Evolutionary conservation across 805 yeast species (phyloP).

Genomic region (Candida boleticola): DNA sequence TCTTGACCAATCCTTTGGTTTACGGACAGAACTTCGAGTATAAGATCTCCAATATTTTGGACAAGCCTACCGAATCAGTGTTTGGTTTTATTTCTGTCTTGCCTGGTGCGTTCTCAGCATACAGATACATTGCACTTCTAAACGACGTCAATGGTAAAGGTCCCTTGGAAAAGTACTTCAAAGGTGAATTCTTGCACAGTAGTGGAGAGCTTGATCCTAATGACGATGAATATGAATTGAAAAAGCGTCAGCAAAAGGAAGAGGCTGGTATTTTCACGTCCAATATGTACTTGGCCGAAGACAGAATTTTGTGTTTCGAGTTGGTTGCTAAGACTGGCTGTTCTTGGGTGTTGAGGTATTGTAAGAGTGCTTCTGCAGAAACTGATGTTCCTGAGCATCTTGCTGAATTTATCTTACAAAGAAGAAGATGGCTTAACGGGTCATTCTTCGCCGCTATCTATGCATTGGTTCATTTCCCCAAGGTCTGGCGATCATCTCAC

Average conservation of each 20-base stretch:
- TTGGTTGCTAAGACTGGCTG: slow-evolving; percentile 56
- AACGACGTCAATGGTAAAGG: slow-evolving; percentile 53
- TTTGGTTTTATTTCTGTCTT: slow-evolving; percentile 65
- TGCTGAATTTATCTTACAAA: slow-evolving; percentile 61
- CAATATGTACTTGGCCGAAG: slow-evolving; percentile 71
- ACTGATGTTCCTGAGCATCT: slow-evolving; percentile 66
- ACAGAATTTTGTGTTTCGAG: slow-evolving; percentile 64
- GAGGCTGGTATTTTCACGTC: slow-evolving; percentile 59
- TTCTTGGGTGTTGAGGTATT: slow-evolving; percentile 62
- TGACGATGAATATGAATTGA: slow-evolving; percentile 46
- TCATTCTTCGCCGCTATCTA: slow-evolving; percentile 66
- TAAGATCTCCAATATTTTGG: slow-evolving; percentile 64
- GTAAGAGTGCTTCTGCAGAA: slow-evolving; percentile 62
- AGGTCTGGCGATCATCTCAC: slow-evolving; percentile 56
- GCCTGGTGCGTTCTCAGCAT: slow-evolving; percentile 71
- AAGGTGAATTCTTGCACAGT: slow-evolving; percentile 58
- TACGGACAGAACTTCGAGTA: slow-evolving; percentile 68
- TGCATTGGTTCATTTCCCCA: slow-evolving; percentile 52
- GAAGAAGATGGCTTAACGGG: slow-evolving; percentile 70
- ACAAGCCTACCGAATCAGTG: slow-evolving; percentile 62
- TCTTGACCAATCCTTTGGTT: slow-evolving; percentile 57
- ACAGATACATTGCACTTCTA: slow-evolving; percentile 55
- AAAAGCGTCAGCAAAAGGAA: slow-evolving; percentile 33
- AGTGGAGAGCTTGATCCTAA: slow-evolving; percentile 60
- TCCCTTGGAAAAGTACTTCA: slow-evolving; percentile 64